Evolutionary conservation across 768 basidiomycete species (phyloP).

Genomic region (Mycena polygramma): DNA sequence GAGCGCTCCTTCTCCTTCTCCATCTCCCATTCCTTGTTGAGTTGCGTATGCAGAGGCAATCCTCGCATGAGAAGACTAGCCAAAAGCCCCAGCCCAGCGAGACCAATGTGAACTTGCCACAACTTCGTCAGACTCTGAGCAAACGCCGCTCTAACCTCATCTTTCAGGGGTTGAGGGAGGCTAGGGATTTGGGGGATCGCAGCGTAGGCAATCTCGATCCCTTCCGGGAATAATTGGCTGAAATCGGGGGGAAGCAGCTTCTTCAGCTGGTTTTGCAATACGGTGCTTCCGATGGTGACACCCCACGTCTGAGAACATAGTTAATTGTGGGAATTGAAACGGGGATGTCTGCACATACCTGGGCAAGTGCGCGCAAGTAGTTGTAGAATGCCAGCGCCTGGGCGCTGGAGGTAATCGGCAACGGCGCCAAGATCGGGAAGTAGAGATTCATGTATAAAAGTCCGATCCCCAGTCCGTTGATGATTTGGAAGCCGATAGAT

Average conservation of each 20-base stretch:
- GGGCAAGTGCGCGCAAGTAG: constrained; percentile 47
- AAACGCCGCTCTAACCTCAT: no score
- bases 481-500: not conserved
- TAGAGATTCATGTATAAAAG: constrained; percentile 35
- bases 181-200: no score
- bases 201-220: no score
- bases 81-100: constrained; percentile 50
- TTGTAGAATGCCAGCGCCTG: constrained; percentile 52
- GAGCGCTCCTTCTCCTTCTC: no score
- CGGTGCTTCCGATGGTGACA: constrained; percentile 57
- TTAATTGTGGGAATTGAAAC: no score
- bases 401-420: constrained; percentile 46
- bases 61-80: constrained; percentile 45
- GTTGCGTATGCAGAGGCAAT: constrained; percentile 43
- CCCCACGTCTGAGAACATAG: constrained; percentile 4
- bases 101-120: constrained; percentile 55
- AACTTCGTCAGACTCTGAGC: constrained; percentile 41
- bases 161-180: no score
- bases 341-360: constrained; percentile 2
- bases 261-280: constrained; percentile 61
- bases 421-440: constrained; percentile 57
- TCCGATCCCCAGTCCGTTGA: not conserved
- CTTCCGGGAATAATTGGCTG: constrained; percentile 46
- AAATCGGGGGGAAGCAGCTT: constrained; percentile 54
- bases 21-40: constrained; percentile 43